Conservation (phyloP, 768 basidiomycete species). For the Leccinum incarnatum region DNA sequence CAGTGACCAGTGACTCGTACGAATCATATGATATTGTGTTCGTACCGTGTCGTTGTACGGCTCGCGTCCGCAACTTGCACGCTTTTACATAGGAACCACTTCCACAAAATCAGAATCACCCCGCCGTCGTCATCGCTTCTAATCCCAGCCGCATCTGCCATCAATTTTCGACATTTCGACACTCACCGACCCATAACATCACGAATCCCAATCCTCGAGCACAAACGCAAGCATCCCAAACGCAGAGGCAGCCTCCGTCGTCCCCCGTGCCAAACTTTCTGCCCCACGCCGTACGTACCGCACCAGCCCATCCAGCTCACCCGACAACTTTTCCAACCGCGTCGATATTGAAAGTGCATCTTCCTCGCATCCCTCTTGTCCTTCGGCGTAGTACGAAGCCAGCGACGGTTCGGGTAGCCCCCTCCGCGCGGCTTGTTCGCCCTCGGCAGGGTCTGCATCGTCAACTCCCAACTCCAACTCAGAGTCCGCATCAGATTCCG, state of each 20-base stretch:
- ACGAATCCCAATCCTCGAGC: constrained; percentile 70
- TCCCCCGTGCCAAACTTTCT: constrained; percentile 63
- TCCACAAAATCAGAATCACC: too few relatives aligned
- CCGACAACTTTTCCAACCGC: constrained; percentile 62
- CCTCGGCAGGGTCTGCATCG: background rate
- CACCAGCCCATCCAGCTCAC: constrained; percentile 69
- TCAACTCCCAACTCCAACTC: background rate
- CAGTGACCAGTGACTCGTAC: too few relatives aligned
- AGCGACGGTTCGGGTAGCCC: constrained; percentile 34
- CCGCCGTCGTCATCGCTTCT: background rate
- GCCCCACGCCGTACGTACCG: constrained; percentile 62
- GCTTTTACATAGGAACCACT: background rate
- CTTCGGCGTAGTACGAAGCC: background rate
- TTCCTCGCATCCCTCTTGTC: constrained; percentile 36
- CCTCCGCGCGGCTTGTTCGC: constrained; percentile 19
- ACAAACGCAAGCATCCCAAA: constrained; percentile 75
- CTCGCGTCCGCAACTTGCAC: background rate
- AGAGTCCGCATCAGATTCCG: constrained; percentile 34
- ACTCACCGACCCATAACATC: background rate
- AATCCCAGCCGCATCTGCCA: background rate
- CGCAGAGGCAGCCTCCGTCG: constrained; percentile 55
- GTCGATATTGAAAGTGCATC: constrained; percentile 36
- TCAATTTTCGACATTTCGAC: background rate
- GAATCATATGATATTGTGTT: too few relatives aligned
- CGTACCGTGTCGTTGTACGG: background rate